Base-by-base conservation (phyloP, 2,329 filamentous ascomycete species). In the Ophiostoma sp. region DNA sequence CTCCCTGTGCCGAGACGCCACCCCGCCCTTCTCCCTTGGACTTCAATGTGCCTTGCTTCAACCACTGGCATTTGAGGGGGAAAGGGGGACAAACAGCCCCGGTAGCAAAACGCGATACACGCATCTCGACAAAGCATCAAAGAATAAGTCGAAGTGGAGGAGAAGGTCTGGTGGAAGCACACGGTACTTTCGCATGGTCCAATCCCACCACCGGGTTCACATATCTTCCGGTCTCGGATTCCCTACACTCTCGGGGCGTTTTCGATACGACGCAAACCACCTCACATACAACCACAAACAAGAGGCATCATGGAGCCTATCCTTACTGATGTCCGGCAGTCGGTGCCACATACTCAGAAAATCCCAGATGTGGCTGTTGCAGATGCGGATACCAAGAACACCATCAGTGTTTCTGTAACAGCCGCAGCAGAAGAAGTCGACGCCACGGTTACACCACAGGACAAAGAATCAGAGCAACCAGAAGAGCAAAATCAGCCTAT, bases 1-100 rank as follows among this genome's bases (percentile, higher is more conserved):
- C 39, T 48, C 54, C 60, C 27, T 41, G 13, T 67, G 44, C 67
- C 67, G 44, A 36, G 23, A 27, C 67, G 31, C 67, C 23, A 20
- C 57, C 39, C 57, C 57, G 35, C 52, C 67, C 41, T 65, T 67
- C 71, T 68, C 69, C 71, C 69, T 72, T 68, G 41, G 62, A 64
- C 60, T 48, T 68, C 67, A 66, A 72, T 71, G 67, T 52, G 39
- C 70, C 44, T 69, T 69, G 62, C 69, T 60, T 48, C 35, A 27
- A 36, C 17, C 35, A 62, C 33, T 68, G 69, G 67, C 69, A 69
- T 69, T 69, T 71, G 71, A 72, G 17, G 67, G 67, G 62, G 64
- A 67, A 72, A 72, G 67, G 69, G 67, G 64, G 67, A 36, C 8
- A 60, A 36, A 17, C 41, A 68, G 20, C 64, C 5, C 65, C n/a